Base-by-base conservation (phyloP, 495 filamentous ascomycete genomes). In the Aspergillus indologenus region DNA sequence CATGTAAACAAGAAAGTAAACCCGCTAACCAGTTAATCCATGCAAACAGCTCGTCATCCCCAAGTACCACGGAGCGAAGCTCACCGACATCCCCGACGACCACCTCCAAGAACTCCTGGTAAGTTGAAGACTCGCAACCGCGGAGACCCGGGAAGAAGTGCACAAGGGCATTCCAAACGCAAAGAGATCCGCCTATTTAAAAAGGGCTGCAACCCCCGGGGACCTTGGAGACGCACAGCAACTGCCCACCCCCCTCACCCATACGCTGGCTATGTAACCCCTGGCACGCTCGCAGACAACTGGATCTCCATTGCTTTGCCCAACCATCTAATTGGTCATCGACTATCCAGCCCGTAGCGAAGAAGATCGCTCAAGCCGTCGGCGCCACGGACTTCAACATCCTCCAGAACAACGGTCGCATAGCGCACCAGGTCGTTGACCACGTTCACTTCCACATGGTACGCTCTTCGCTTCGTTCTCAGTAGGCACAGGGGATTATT, bases 381-480 rank as follows among this genome's bases (percentile, higher is more conserved):
- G 89, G 89, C 7, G 88, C 90, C 18, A 73, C 74, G 26, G 81
- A 98, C 67, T 99, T 88, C 79, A 99, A 99, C 68, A 81, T 99
- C 53, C 75, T 99, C 60, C 94, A 99, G 80, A 99, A 99, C 76
- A 99, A 99, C 68, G 94, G 94, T 23, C 76, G 82, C 20, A 80
- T 90, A 68, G 94, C 94, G n/a, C 95, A 99, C 76, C 94, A 99
- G 75, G 79, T 87, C 54, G 95, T 99, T 59, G 89, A 88, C 61
- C 94, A 99, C 77, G 94, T 94, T 31, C 92, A 96, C 76, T 93
- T 96, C 76, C 94, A 98, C 71, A 87, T 97, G 86, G 90, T 92
- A 81, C 60, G 81, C 69, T 52, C 21, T 17, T 31, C 5, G 17
- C 24, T 17, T 34, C 11, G 18, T 3, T 29, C 21, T 15, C 7